Percentiles rank a stretch among this genome's conserved stretches.
phyloP scores from a whole-genome alignment of 2,329 filamentous ascomycete genomes.

The Hyphodiscus sp. region DNA sequence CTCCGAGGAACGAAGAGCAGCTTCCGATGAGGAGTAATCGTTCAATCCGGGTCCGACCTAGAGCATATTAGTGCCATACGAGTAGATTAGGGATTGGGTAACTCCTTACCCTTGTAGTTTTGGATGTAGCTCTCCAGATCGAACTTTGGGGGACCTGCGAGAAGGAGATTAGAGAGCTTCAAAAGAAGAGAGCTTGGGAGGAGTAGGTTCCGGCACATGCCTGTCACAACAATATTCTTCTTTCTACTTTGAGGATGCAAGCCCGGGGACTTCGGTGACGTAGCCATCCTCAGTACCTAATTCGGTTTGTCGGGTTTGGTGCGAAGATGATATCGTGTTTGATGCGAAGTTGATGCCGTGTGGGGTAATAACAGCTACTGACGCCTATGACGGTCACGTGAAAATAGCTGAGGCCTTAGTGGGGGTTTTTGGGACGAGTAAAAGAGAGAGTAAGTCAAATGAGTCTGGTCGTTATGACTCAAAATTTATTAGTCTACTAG shows the following conservation, averaged over 20 bases:
- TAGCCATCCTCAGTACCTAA: conserved; percentile 12
- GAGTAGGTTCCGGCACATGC: conserved; percentile 7
- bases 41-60: conserved; percentile 77
- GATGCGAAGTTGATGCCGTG: too few relatives aligned
- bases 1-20: conserved; percentile 65
- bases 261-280: conserved; percentile 5
- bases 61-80: conserved; percentile 1
- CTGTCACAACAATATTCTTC: conserved; percentile 15
- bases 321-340: not conserved
- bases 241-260: conserved; percentile 12
- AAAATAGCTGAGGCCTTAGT: too few relatives aligned
- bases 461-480: too few relatives aligned
- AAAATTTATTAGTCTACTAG: not conserved
- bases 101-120: conserved; percentile 69
- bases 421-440: too few relatives aligned
- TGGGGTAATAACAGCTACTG: not conserved
- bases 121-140: conserved; percentile 86
- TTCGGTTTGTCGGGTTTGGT: not conserved
- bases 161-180: conserved; percentile 11
- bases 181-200: not conserved
- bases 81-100: not conserved
- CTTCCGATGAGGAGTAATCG: conserved; percentile 77
- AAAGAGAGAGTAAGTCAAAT: too few relatives aligned
- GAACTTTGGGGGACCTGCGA: conserved; percentile 60
- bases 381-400: too few relatives aligned